A percentile compares a stretch with the other conserved stretches of the same genome.
phyloP scores from a whole-genome alignment of 768 basidiomycete genomes.

The Amyloporia xantha region DNA sequence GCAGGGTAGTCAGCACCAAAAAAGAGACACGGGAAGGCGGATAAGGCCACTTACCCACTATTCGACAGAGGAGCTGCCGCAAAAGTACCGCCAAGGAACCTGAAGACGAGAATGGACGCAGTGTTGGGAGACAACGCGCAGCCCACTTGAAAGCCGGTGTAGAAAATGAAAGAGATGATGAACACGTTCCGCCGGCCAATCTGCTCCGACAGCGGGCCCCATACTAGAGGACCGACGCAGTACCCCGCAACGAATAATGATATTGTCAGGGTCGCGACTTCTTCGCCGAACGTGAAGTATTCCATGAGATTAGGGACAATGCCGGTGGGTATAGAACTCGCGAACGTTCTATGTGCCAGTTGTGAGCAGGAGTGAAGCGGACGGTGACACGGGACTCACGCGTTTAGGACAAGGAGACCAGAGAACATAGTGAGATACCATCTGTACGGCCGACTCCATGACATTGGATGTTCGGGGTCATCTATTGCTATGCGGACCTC shows the following conservation, averaged over 20 bases:
- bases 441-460: constrained; percentile 11
- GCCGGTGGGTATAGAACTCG: constrained; percentile 48
- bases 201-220: constrained; percentile 42
- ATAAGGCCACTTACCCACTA: constrained; percentile 43
- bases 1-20: background rate
- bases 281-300: constrained; percentile 41
- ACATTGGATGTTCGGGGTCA: constrained; percentile 20
- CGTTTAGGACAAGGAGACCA: constrained; percentile 12
- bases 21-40: no score
- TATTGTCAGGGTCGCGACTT: constrained; percentile 44
- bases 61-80: constrained; percentile 60
- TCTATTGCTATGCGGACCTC: constrained; percentile 18
- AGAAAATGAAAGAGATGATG: constrained; percentile 48
- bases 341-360: constrained; percentile 48
- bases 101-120: constrained; percentile 52
- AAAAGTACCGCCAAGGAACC: constrained; percentile 61
- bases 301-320: constrained; percentile 35
- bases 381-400: constrained; percentile 10
- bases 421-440: constrained; percentile 14
- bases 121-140: constrained; percentile 54
- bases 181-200: constrained; percentile 54
- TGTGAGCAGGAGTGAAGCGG: no score
- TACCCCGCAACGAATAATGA: constrained; percentile 59
- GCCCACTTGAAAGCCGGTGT: constrained; percentile 54
- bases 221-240: constrained; percentile 49